Evolutionary conservation across 805 yeast species (phyloP).

Genomic region (Hanseniaspora opuntiae): DNA sequence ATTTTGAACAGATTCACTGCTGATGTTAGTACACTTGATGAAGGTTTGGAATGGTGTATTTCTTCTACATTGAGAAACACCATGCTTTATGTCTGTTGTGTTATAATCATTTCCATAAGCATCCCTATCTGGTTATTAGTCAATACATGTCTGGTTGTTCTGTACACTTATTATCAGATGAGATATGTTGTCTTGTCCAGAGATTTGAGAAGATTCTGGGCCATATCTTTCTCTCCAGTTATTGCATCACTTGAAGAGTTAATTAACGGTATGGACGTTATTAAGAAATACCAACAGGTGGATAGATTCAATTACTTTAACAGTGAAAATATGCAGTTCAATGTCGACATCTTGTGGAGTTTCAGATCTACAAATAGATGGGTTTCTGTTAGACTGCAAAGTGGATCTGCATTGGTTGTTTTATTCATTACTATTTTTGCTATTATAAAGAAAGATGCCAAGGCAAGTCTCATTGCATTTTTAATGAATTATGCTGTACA

Average conservation of each 20-base stretch:
- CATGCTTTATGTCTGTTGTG: conserved; percentile 38
- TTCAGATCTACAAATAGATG: conserved; percentile 59
- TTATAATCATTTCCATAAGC: conserved; percentile 49
- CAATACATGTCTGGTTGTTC: conserved; percentile 35
- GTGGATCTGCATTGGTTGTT: conserved; percentile 38
- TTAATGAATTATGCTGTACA: conserved; percentile 50
- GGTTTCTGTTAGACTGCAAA: conserved; percentile 51
- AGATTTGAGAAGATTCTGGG: conserved; percentile 65
- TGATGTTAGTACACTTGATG: conserved; percentile 72
- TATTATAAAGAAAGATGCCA: conserved; percentile 41
- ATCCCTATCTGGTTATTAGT: conserved; percentile 67
- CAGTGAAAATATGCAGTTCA: conserved; percentile 37
- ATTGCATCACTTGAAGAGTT: conserved; percentile 62
- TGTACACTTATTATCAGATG: conserved; percentile 32
- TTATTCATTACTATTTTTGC: conserved; percentile 49
- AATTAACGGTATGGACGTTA: conserved; percentile 52
- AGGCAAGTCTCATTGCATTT: conserved; percentile 55
- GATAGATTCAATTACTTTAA: conserved; percentile 36
- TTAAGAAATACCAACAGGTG: conserved; percentile 43
- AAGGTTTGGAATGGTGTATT: conserved; percentile 49
- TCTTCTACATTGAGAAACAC: conserved; percentile 46
- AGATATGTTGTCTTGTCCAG: conserved; percentile 59
- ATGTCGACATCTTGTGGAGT: conserved; percentile 55
- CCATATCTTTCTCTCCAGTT: conserved; percentile 53
- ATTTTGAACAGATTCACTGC: conserved; percentile 73